Percentiles rank a stretch among this genome's conserved stretches.
These are phyloP conservation scores for Stachybotrys echinatus DNA, from an alignment of 2,329 filamentous ascomycete genomes.

Conservation along the genomic window DNA sequence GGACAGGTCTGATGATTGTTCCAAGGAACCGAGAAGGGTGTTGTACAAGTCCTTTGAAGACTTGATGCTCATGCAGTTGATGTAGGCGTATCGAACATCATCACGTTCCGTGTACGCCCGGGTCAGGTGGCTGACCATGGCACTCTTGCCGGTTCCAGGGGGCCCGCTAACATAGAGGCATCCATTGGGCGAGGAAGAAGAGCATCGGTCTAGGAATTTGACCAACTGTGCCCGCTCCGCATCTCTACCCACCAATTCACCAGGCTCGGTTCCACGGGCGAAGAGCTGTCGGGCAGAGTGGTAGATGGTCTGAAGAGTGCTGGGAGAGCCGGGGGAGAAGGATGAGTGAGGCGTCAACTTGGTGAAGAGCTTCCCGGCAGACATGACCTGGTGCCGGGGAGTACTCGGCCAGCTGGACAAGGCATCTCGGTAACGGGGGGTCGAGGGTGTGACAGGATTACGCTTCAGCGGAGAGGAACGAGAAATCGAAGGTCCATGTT, in stretches of 20 bases:
- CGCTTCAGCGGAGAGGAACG: slow-evolving; percentile 28
- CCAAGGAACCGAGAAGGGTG: slow-evolving; percentile 68
- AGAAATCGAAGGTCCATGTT: slow-evolving; percentile 13
- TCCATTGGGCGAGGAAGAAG: slow-evolving; percentile 58
- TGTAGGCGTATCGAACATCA: slow-evolving; percentile 64
- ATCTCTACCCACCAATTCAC: slow-evolving; percentile 74
- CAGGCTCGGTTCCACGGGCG: slow-evolving; percentile 69
- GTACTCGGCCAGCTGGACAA: slow-evolving; percentile 68
- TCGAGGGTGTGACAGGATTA: slow-evolving; percentile 62
- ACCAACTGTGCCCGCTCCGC: slow-evolving; percentile 59
- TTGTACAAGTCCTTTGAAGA: slow-evolving; percentile 80
- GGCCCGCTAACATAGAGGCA: slow-evolving; percentile 95
- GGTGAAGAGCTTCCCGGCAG: slow-evolving; percentile 68
- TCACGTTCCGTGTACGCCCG: slow-evolving; percentile 47
- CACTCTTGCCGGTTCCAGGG: slow-evolving; percentile 94
- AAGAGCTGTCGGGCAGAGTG: slow-evolving; percentile 85
- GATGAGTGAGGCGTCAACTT: slow-evolving; percentile 63
- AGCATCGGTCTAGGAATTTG: slow-evolving; percentile 61
- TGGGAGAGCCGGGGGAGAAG: slow-evolving; percentile 62
- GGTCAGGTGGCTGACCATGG: slow-evolving; percentile 79
- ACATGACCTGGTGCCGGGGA: slow-evolving; percentile 77
- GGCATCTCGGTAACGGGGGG: slow-evolving; percentile 74
- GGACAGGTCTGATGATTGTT: slow-evolving; percentile 50
- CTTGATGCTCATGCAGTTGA: slow-evolving; percentile 98
- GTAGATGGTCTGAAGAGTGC: slow-evolving; percentile 70